Conservation (phyloP, 2,329 filamentous ascomycete species). For the Pseudogymnoascus sp. region DNA sequence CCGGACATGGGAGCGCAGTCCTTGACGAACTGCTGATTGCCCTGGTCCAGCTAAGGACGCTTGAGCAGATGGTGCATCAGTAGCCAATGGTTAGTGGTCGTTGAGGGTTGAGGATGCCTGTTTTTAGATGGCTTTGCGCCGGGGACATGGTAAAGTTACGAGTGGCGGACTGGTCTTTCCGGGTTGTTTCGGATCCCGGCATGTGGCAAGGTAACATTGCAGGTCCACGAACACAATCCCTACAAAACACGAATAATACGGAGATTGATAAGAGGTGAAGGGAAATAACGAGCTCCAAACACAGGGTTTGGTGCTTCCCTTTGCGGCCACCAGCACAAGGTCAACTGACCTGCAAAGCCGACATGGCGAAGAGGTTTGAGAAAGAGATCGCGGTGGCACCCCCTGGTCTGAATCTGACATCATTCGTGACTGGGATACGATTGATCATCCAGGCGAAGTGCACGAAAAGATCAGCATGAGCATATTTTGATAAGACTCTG, state of each 20-base stretch:
- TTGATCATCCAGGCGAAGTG: neutral
- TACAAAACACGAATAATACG: neutral
- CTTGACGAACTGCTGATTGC: slow-evolving; percentile 1
- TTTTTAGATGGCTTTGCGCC: neutral
- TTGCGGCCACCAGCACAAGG: neutral
- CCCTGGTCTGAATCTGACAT: slow-evolving; percentile 4
- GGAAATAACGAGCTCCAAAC: neutral
- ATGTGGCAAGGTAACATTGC: neutral
- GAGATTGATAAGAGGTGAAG: neutral
- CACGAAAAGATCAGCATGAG: neutral
- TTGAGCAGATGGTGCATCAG: neutral
- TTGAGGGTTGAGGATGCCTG: neutral
- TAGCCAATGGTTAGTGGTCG: neutral
- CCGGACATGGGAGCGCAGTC: neutral
- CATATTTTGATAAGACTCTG: slow-evolving; percentile 7
- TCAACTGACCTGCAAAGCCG: neutral
- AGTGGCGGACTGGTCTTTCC: neutral
- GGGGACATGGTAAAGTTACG: slow-evolving; percentile 4
- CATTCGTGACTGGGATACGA: slow-evolving; percentile 3
- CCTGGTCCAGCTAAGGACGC: neutral
- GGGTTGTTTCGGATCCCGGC: slow-evolving; percentile 10
- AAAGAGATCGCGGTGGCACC: neutral
- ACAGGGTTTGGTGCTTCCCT: neutral
- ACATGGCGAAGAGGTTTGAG: neutral
- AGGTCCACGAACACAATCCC: neutral